A percentile compares a stretch with the other conserved stretches of the same genome.
These are phyloP conservation scores for Lasiodiplodia gonubiensis DNA, from an alignment of 2,329 filamentous ascomycete genomes.

Conservation along the genomic window DNA sequence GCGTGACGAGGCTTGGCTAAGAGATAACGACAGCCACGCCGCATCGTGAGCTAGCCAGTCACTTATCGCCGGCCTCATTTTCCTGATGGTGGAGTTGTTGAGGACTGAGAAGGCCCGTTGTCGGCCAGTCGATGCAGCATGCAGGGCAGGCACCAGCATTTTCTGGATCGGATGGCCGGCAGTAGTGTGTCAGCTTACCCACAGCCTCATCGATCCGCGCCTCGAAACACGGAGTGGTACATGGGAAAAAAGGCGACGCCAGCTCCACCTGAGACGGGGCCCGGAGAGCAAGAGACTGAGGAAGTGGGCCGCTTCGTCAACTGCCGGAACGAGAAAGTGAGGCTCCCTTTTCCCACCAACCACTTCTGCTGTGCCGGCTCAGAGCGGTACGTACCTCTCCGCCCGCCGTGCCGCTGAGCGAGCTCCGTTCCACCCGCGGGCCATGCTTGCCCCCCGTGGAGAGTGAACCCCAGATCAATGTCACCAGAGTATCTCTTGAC, in stretches of 20 bases:
- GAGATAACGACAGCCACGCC: background rate
- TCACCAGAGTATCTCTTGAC: constrained; percentile 21
- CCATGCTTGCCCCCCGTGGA: constrained; percentile 1
- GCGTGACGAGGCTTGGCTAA: background rate
- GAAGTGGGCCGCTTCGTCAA: background rate
- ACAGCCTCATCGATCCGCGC: background rate
- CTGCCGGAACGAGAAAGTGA: constrained; percentile 10
- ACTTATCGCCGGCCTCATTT: background rate
- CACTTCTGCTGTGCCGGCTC: background rate
- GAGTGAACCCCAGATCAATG: constrained; percentile 5
- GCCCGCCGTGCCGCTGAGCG: background rate
- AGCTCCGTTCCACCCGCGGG: constrained; percentile 1
- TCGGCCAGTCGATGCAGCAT: background rate
- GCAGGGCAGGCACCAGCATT: background rate
- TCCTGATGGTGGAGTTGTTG: background rate
- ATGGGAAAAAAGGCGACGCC: background rate
- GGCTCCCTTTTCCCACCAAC: constrained; percentile 10
- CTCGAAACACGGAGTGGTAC: background rate
- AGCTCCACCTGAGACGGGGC: background rate
- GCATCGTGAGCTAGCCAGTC: background rate
- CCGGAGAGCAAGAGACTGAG: background rate
- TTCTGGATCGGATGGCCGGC: background rate
- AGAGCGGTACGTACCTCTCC: constrained; percentile 14
- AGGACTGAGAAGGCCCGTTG: background rate
- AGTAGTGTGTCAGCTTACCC: background rate